A percentile compares a stretch with the other conserved stretches of the same genome.
These are phyloP conservation scores for Hygrophoropsis aurantiaca DNA, from an alignment of 768 basidiomycete genomes.

Conservation along the genomic window DNA sequence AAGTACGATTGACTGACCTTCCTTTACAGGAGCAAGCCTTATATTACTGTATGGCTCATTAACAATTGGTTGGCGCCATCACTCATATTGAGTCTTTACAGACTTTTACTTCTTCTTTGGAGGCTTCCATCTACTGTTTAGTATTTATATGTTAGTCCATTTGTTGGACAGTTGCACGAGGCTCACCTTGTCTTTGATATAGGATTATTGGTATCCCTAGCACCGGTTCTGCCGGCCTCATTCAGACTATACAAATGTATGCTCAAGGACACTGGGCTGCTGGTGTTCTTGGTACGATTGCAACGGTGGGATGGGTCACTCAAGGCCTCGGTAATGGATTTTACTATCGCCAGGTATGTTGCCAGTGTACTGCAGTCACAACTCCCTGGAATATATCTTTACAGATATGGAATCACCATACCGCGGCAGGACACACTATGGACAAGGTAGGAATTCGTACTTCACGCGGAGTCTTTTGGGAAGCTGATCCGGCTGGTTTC, in stretches of 20 bases:
- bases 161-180: slow-evolving; percentile 11
- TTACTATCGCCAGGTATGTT: slow-evolving; percentile 73
- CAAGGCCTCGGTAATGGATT: slow-evolving; percentile 82
- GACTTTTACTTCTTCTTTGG: slow-evolving; percentile 97
- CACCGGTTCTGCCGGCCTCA: slow-evolving; percentile 93
- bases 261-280: slow-evolving; percentile 69
- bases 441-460: slow-evolving; percentile 61
- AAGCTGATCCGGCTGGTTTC: slow-evolving; percentile 13
- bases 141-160: slow-evolving; percentile 77
- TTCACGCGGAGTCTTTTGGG: not conserved
- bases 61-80: slow-evolving; percentile 14
- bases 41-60: slow-evolving; percentile 76
- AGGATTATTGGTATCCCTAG: slow-evolving; percentile 96
- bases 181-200: slow-evolving; percentile 18
- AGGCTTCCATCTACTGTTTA: slow-evolving; percentile 93
- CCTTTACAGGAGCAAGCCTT: slow-evolving; percentile 80
- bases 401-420: slow-evolving; percentile 78
- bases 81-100: slow-evolving; percentile 30
- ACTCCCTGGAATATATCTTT: slow-evolving; percentile 7
- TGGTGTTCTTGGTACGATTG: slow-evolving; percentile 76
- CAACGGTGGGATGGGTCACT: slow-evolving; percentile 84
- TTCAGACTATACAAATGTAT: slow-evolving; percentile 87
- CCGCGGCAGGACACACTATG: slow-evolving; percentile 82
- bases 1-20: slow-evolving; percentile 26
- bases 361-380: slow-evolving; percentile 11